These are phyloP conservation scores for Corrigiola litoralis DNA, from an alignment of 179 eudicot species.

Conservation along the genomic window DNA sequence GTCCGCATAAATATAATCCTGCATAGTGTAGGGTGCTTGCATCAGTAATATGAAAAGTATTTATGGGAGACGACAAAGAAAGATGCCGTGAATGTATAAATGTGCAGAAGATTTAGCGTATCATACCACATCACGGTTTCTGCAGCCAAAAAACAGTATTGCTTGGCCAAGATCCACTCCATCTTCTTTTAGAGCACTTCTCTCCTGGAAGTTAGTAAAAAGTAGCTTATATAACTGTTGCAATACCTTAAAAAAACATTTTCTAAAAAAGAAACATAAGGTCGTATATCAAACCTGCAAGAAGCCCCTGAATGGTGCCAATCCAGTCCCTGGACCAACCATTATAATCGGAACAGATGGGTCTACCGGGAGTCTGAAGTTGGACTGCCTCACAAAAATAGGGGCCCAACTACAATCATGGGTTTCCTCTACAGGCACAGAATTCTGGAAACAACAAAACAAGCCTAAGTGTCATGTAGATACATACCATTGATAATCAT, in stretches of 20 bases:
- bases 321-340: constrained; percentile 99
- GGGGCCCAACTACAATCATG: constrained; percentile 78
- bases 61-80: not conserved
- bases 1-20: constrained; percentile 77
- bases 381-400: constrained; percentile 81
- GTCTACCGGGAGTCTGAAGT: constrained; percentile 85
- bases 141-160: constrained; percentile 76
- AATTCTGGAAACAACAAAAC: constrained; percentile 49
- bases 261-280: not conserved
- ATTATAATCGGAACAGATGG: constrained; percentile 70
- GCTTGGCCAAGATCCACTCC: constrained; percentile 82
- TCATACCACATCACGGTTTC: constrained; percentile 65
- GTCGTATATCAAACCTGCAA: constrained; percentile 53
- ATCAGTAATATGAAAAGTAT: constrained; percentile 3
- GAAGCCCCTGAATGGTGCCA: constrained; percentile 99
- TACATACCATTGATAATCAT: not conserved
- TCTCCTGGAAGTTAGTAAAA: constrained; percentile 50
- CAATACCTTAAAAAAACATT: not conserved
- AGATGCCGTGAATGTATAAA: not conserved
- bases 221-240: not conserved
- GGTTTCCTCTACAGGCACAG: constrained; percentile 56
- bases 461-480: not conserved
- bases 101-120: not conserved
- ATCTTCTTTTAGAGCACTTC: constrained; percentile 70
- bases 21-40: constrained; percentile 4